Base-by-base conservation (phyloP, 2,329 filamentous ascomycete genomes). In the Calycina herbarum region DNA sequence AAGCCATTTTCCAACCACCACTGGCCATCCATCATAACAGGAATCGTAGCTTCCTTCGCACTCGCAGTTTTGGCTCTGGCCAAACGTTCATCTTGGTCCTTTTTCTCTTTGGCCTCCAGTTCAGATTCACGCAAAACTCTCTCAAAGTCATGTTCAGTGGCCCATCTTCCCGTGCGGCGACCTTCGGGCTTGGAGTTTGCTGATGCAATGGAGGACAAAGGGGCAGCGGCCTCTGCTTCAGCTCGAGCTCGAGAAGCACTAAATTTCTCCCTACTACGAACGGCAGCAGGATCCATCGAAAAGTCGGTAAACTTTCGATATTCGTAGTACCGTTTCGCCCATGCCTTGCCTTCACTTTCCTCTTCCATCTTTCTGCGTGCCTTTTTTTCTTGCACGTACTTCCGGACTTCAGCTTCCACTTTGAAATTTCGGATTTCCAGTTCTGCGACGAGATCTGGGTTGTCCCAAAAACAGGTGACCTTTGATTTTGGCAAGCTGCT, bases 41-140 rank as follows among this genome's bases (percentile, higher is more conserved):
- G 91, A 59, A 94, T 86, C 3, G 84, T 82, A 0, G 92, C 92
- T 76, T 94, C 92, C 74, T 91, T 93, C 57, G 91, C 89, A 69
- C 86, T 90, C 67, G 91, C 89, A 66, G 89, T 88, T 73, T 89
- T 89, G 63, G 90, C 87, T 74, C 89, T 87, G 69, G 87, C 85
- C 40, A 85, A 85, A 62, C 85, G 81, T 57, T 82, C 78, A 69
- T 91, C 88, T 59, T 89, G 86, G 70, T 92, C 89, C 66, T 86
- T 83, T 40, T 86, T 83, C 73, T 92, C 90, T 68, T 89, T 88
- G 66, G 91, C 89, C 69, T 90, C 88, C 27, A 85, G 83, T 73
- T 89, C 85, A 0, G 90, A 93, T 71, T 91, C 88, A 73, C 91
- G 86, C 59, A 94, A 78, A 6, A 90, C 89, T 45, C 86, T 83